phyloP scores from a whole-genome alignment of 768 basidiomycete genomes.

The Psilocybe sp. region DNA sequence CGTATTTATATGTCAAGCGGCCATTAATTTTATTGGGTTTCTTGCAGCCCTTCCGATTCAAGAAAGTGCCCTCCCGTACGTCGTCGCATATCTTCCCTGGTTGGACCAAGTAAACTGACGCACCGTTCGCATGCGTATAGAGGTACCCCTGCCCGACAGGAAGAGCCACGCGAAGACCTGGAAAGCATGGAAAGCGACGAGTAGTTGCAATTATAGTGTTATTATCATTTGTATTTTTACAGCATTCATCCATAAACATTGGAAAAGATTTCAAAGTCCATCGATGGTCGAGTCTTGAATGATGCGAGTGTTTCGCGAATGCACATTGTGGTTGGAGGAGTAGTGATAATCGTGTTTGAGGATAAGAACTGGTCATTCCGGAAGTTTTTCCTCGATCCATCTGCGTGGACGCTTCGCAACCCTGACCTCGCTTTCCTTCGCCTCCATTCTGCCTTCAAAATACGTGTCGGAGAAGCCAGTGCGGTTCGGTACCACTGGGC shows the following conservation, averaged over 20 bases:
- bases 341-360: background rate
- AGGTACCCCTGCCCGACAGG: slow-evolving; percentile 57
- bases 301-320: background rate
- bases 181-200: slow-evolving; percentile 20
- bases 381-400: slow-evolving; percentile 79
- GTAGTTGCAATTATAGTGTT: slow-evolving; percentile 21
- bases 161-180: slow-evolving; percentile 42
- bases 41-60: slow-evolving; percentile 73
- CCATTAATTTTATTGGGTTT: slow-evolving; percentile 63
- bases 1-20: slow-evolving; percentile 80
- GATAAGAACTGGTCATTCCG: slow-evolving; percentile 19
- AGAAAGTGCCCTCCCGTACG: slow-evolving; percentile 65
- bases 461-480: slow-evolving; percentile 58
- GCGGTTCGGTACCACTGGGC: slow-evolving; percentile 65
- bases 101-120: background rate
- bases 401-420: slow-evolving; percentile 62
- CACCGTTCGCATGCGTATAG: slow-evolving; percentile 27
- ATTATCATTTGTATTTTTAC: slow-evolving; percentile 22
- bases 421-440: slow-evolving; percentile 37
- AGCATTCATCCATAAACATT: slow-evolving; percentile 21
- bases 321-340: background rate
- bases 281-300: background rate
- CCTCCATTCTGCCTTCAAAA: slow-evolving; percentile 19
- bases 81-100: background rate
- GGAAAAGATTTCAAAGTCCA: slow-evolving; percentile 12